These are phyloP conservation scores for Epichloe sp. DNA, from an alignment of 2,329 filamentous ascomycete genomes.

Conservation along the genomic window DNA sequence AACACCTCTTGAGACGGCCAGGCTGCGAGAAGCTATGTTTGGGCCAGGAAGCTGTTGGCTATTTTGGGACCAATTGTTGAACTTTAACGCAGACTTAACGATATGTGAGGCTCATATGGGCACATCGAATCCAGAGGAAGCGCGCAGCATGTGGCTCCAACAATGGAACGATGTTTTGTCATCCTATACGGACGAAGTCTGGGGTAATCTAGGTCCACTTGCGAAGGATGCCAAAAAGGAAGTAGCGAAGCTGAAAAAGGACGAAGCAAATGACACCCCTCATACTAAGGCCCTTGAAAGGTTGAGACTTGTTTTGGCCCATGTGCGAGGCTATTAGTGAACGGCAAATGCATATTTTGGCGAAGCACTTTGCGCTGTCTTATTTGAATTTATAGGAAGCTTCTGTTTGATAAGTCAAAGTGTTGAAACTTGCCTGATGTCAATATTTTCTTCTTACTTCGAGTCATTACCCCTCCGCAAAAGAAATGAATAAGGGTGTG, in stretches of 20 bases:
- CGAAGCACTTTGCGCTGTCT: too few relatives aligned
- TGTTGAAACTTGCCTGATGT: too few relatives aligned
- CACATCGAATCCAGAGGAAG: constrained; percentile 22
- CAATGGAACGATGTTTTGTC: constrained; percentile 45
- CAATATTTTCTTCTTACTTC: too few relatives aligned
- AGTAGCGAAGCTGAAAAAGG: constrained; percentile 26
- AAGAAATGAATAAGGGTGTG: too few relatives aligned
- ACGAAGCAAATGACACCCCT: constrained; percentile 9
- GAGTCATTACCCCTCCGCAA: too few relatives aligned
- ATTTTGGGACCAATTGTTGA: constrained; percentile 33
- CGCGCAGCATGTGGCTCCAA: constrained; percentile 33
- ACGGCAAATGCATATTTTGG: too few relatives aligned
- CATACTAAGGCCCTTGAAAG: constrained; percentile 20
- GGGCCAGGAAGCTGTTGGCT: constrained; percentile 4
- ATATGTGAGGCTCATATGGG: constrained; percentile 23
- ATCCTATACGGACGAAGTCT: constrained; percentile 51
- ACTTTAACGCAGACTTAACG: constrained; percentile 34
- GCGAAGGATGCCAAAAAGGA: constrained; percentile 44
- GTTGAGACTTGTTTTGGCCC: constrained; percentile 23
- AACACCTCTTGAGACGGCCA: constrained; percentile 17
- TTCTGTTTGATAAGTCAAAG: too few relatives aligned
- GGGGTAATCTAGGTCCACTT: constrained; percentile 48
- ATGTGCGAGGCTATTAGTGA: constrained; percentile 19
- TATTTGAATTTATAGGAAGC: too few relatives aligned
- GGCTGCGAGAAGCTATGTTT: constrained; percentile 27